Base-by-base conservation (phyloP, 495 filamentous ascomycete species). In the Podospora pseudocomata region DNA sequence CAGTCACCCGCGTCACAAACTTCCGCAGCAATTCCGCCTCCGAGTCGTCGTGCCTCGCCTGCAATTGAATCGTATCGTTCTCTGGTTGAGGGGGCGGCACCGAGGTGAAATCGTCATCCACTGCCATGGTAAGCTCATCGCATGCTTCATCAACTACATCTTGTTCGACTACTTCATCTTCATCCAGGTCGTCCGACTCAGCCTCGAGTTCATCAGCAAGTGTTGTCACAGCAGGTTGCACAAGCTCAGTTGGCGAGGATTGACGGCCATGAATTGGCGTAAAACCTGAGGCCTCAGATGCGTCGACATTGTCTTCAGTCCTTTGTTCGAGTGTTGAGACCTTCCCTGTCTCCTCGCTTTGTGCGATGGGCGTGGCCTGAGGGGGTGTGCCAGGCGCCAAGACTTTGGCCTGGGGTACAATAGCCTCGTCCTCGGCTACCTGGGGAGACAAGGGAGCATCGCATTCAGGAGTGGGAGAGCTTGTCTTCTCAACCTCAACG, bases 11-110 rank as follows among this genome's bases (percentile, higher is more conserved):
- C 54, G 76, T 81, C 39, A 83, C 77, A 70, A 83, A 83, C 55
- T 79, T 78, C 15, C 79, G 72, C 32, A 83, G 74, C 76, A 83
- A 76, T 34, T 83, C 81, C 2, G 80, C 81, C 56, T 83, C 80
- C 3, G 77, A 79, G 49, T 79, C 77, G 16, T 77, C 77, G 19
- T 76, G 74, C 5, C 63, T 56, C 2, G 61, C 68, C 16, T 74
- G 73, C n/a, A 75, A 44, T 4, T 72, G 67, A 5, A 76, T 61
- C 4, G 74, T 73, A 53, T 77, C 75, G 63, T 73, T 73, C 57
- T 71, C 63, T 4, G 58, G 44, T 18, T 32, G 60, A 11, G 65
- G 60, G 0, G 63, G 58, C 5, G 66, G 61, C 2, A 63, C 64
- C 0, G 69, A 68, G 11, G 66, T 71, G 18, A 70, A n/a, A 15